Conservation (phyloP, 2,329 filamentous ascomycete genomes). For the Whalleya microplaca region DNA sequence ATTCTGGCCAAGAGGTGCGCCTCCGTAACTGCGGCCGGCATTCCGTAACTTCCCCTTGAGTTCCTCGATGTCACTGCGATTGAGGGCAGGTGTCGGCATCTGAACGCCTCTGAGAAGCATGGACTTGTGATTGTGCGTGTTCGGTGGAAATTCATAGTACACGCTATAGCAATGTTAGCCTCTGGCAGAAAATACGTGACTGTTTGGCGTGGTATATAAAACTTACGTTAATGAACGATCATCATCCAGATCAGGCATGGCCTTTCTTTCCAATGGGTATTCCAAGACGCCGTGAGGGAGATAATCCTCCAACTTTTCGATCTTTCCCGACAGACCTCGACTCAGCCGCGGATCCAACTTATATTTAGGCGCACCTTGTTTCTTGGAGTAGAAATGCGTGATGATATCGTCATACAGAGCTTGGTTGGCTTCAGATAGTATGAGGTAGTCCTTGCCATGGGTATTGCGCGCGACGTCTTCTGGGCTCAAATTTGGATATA, state of each 20-base stretch:
- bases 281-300: constrained; percentile 81
- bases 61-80: constrained; percentile 74
- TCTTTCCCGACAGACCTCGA: constrained; percentile 76
- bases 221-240: constrained; percentile 84
- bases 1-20: constrained; percentile 58
- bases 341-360: constrained; percentile 76
- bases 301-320: constrained; percentile 82
- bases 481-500: constrained; percentile 76
- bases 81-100: constrained; percentile 72
- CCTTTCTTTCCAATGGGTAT: constrained; percentile 74
- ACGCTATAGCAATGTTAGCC: constrained; percentile 61
- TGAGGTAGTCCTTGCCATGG: constrained; percentile 77
- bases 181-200: constrained; percentile 1
- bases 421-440: constrained; percentile 82
- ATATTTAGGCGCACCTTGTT: constrained; percentile 67
- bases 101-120: constrained; percentile 88
- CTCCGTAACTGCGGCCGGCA: constrained; percentile 71
- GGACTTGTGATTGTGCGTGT: constrained; percentile 80
- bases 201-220: neutral
- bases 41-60: constrained; percentile 68
- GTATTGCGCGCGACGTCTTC: constrained; percentile 81
- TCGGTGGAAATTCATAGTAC: constrained; percentile 79
- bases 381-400: constrained; percentile 89
- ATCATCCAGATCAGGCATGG: constrained; percentile 78
- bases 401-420: constrained; percentile 82